Evolutionary conservation across 148 eudicot genomes (phyloP).

Genomic region (Fallopia convolvulus): DNA sequence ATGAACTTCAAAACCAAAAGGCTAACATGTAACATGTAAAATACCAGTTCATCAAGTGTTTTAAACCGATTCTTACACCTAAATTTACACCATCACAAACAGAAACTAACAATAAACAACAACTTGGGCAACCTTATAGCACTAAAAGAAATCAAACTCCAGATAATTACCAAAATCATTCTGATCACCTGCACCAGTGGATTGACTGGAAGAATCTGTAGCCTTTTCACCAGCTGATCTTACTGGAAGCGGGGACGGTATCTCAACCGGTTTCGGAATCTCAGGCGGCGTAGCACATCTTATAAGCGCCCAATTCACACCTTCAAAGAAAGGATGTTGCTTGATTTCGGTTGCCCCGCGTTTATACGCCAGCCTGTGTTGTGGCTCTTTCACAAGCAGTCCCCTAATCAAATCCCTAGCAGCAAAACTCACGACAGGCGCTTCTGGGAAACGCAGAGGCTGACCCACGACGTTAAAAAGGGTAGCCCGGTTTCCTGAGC

Average conservation of each 20-base stretch:
- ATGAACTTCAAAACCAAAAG: constrained; percentile 1
- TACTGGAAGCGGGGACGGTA: background rate
- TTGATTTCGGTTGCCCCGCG: constrained; percentile 12
- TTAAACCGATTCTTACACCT: constrained; percentile 4
- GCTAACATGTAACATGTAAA: background rate
- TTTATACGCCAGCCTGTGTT: constrained; percentile 8
- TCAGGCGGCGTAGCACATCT: constrained; percentile 11
- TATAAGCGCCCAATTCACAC: constrained; percentile 11
- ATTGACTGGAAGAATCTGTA: background rate
- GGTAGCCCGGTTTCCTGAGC: constrained; percentile 58
- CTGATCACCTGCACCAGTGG: background rate
- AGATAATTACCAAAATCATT: constrained; percentile 7
- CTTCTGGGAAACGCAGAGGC: constrained; percentile 59
- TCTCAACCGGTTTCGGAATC: constrained; percentile 3
- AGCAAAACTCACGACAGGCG: constrained; percentile 8
- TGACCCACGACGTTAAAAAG: constrained; percentile 62
- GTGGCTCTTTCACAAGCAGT: constrained; percentile 10
- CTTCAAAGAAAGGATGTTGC: constrained; percentile 14
- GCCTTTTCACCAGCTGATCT: background rate
- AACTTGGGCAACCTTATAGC: background rate
- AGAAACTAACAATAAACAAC: background rate
- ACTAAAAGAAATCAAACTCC: constrained; percentile 8
- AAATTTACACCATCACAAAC: constrained; percentile 3
- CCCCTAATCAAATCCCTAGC: constrained; percentile 10
- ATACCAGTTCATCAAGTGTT: constrained; percentile 7